Evolutionary conservation across 2,329 filamentous ascomycete genomes (phyloP), one percentile per base, ranked within the genome.

Genomic region (Penicillium sp.): DNA sequence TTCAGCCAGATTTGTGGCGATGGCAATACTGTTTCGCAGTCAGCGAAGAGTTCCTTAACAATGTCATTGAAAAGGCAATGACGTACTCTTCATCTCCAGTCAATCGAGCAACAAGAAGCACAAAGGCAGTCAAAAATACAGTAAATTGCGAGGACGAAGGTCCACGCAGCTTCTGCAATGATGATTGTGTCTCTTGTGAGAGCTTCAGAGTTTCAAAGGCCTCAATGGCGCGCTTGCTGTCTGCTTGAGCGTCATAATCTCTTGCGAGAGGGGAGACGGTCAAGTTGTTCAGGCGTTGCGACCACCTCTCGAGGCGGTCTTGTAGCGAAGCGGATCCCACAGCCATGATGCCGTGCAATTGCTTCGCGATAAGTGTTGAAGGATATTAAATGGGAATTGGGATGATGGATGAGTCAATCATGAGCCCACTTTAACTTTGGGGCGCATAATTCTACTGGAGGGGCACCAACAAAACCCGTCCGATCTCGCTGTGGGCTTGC

Each of bases 31-130:
- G 11, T 36, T 35, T 9, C 11, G 5, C 13, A n/a, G 32, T 43
- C 24, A 43, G 42, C 25, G 6, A 3, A 7, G 7, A 18, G 18
- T 29, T 36, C 25, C 33, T n/a, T 35, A 18, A 11, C 24, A 37
- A 8, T 11, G 32, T 32, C 26, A 28, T 36, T 9, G 24, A 26
- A 8, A 9, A 36, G 18, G 25, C 8, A 11, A 28, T 36, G 32
- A 43, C 42, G 24, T 25, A 43, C 42, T 76, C 73, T 52, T 76
- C 73, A 50, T 76, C 73, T 13, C 73, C 73, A 11, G 73, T 75
- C 54, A 76, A 59, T 50, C 73, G 69, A 50, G 67, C 67, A 24
- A 73, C 71, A 39, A 76, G 60, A 43, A 73, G 62, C 3, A 73
- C 62, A 40, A 73, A 71, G 18, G 72, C 70, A 24, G 72, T 66